These are phyloP conservation scores for Senecio squalidus DNA, from an alignment of 140 eudicot species.

Conservation along the genomic window DNA sequence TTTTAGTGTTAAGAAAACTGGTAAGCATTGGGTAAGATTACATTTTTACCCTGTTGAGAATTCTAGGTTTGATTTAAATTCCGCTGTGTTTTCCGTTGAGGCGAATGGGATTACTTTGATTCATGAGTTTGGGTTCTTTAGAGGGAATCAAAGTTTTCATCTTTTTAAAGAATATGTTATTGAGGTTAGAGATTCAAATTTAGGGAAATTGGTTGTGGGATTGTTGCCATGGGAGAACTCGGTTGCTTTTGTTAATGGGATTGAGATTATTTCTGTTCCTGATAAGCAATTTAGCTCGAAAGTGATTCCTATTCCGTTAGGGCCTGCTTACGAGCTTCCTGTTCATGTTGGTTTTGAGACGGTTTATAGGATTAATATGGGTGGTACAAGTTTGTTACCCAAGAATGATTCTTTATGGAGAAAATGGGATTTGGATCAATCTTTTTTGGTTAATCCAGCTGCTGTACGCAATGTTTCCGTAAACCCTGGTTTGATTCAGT, in stretches of 20 bases:
- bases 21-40: conserved; percentile 47
- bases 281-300: conserved; percentile 24
- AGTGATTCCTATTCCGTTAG: conserved; percentile 41
- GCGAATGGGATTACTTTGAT: conserved; percentile 50
- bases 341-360: conserved; percentile 39
- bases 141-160: conserved; percentile 17
- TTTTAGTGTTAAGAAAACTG: conserved; percentile 29
- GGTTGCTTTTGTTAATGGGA: conserved; percentile 42
- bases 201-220: conserved; percentile 30
- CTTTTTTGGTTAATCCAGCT: conserved; percentile 32
- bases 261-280: conserved; percentile 39
- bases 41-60: conserved; percentile 47
- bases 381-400: conserved; percentile 34
- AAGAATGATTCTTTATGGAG: conserved; percentile 47
- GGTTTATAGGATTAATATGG: conserved; percentile 43
- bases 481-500: conserved; percentile 26
- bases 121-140: conserved; percentile 45
- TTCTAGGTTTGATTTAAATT: conserved; percentile 26
- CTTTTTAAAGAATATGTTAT: conserved; percentile 42
- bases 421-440: conserved; percentile 37
- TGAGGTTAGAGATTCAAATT: conserved; percentile 29
- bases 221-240: conserved; percentile 39
- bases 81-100: conserved; percentile 46
- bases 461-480: conserved; percentile 31
- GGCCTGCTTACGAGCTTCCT: conserved; percentile 24